Base-by-base conservation (phyloP, 2,329 filamentous ascomycete species). In the Colletotrichum sp. region DNA sequence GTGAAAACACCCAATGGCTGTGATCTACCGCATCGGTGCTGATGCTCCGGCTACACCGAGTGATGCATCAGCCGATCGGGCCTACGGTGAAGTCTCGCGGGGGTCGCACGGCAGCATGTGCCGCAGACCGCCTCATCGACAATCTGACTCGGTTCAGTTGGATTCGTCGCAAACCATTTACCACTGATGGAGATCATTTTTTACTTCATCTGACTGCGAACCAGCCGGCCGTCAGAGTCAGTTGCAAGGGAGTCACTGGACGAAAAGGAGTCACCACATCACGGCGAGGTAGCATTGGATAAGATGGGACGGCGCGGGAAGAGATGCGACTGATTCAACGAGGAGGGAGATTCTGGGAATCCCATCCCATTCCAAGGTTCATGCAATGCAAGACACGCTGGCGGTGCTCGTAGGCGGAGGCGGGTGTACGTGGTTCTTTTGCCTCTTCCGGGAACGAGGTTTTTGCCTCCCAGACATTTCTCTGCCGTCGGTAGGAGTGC, bases 371-470 rank as follows among this genome's bases (percentile, higher is more conserved):
- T 34, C 62, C 32, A 72, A 59, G 36, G 26, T 36, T 60, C 65
- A 73, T 77, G 76, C 76, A 77, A 77, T 76, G 76, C 76, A 69
- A 55, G 73, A 76, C 69, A 76, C 76, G 76, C 69, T 77, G 76
- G 69, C 76, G 69, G 60, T 70, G 57, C 64, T 60, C 49, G 62
- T 30, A 34, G 26, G 65, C 63, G 52, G 24, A 24, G 12, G 26
- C 32, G 44, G 59, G 30, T 44, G 28, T 71, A 67, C 69, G 72
- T 67, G 69, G 52, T 44, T 44, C 39, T 21, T 62, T 59, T 15
- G 62, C 62, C 69, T 60, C 72, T 62, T 30, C 28, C 21, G 28
- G 59, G 28, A 21, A 18, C 15, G 30, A 30, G 28, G 28, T 34
- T 64, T 32, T 36, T 12, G n/a, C 62, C 62, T 64, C 34, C 24